Evolutionary conservation across 345 rosid genomes (phyloP).

Genomic region (Melaleuca quinquenervia): DNA sequence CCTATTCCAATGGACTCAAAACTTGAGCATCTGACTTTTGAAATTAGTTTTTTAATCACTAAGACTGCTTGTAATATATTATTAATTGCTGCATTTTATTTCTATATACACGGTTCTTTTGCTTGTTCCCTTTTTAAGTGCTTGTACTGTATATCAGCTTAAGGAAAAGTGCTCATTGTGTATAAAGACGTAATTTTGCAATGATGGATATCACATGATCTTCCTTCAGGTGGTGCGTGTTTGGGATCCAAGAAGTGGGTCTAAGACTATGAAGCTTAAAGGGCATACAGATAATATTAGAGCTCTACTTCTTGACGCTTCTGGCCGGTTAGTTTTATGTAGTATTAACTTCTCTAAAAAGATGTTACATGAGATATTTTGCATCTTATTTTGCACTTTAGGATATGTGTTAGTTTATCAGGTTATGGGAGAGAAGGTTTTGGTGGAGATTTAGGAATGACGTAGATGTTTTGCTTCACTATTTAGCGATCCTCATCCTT

Average conservation of each 20-base stretch:
- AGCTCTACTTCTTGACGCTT: slow-evolving; percentile 81
- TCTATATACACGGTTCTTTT: background rate
- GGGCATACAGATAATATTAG: slow-evolving; percentile 97
- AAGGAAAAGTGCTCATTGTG: background rate
- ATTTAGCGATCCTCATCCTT: background rate
- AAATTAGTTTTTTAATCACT: background rate
- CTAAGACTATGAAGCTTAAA: slow-evolving; percentile 89
- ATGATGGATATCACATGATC: background rate
- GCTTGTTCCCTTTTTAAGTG: background rate
- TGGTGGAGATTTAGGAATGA: background rate
- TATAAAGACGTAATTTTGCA: background rate
- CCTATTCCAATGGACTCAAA: background rate
- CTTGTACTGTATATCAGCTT: background rate
- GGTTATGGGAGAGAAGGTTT: background rate
- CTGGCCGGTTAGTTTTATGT: slow-evolving; percentile 65
- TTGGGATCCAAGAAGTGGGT: slow-evolving; percentile 98
- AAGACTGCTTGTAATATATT: background rate
- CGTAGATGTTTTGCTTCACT: background rate
- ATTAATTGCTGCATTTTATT: background rate
- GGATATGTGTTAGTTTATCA: background rate
- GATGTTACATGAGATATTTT: background rate
- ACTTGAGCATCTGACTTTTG: background rate
- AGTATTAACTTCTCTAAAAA: background rate
- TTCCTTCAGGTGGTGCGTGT: slow-evolving; percentile 80
- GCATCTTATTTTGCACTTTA: background rate